Evolutionary conservation across 768 basidiomycete species (phyloP), one percentile per base, ranked within the genome.

Genomic region (Rhizopogon salebrosus): DNA sequence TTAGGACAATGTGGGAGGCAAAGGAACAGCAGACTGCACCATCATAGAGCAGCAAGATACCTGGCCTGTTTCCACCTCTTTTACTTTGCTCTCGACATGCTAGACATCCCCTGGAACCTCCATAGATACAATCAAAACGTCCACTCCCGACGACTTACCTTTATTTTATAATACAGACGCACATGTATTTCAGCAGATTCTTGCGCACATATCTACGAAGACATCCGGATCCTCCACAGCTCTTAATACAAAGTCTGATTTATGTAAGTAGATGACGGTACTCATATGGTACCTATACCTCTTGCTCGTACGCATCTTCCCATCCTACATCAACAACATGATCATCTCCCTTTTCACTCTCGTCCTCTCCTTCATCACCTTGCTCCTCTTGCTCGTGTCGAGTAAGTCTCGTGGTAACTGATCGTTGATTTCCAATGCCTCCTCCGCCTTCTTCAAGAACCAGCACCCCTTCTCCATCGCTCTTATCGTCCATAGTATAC

Each of bases 1-100:
- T 97, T 57, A 76, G 86, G 61, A 79, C 79, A 56, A 67, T 95
- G 65, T 85, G 85, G 84, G 88, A 92, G 60, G 75, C 85, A 63
- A 79, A 85, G 57, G 81, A 88, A 60, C 65, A 71, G 38, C 73
- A 71, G 57, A 65, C 67, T n/a, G 64, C 61, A 50, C 56, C 67
- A 41, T 57, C 70, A 54, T 72, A 64, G 48, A 54, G 38, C 54
- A 42, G 26, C 11, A 52, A 23, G 43, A 24, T 20, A 10, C 52
- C 14, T 27, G 39, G 51, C 51, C 41, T 36, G 48, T 53, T 53
- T 51, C 24, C 11, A 48, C 53, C 26, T 38, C 29, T 23, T 56
- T 54, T 52, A 27, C 54, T 49, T 38, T 45, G 41, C 40, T 41
- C 23, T 29, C 54, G 48, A 23, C 45, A 20, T 54, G 54, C 43